Evolutionary conservation across 1,284 basidiomycete genomes (phyloP).

Genomic region (Singerocomus inundabilis): DNA sequence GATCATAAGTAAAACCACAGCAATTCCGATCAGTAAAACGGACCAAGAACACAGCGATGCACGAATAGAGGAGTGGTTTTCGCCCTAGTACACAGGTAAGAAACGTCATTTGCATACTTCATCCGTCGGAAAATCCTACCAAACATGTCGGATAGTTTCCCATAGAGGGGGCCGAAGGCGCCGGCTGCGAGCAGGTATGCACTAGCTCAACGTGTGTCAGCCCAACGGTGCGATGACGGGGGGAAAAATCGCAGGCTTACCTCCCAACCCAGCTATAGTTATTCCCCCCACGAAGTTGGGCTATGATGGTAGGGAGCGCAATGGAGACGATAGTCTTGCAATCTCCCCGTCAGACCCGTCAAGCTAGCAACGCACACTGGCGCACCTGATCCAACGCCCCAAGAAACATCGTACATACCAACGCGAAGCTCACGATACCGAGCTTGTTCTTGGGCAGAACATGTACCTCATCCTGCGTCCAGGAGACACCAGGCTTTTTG

Average conservation of each 20-base stretch:
- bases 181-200: conserved; percentile 40
- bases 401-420: conserved; percentile 56
- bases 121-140: conserved; percentile 12
- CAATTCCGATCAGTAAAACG: no score
- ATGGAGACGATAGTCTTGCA: conserved; percentile 43
- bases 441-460: conserved; percentile 54
- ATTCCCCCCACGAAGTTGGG: conserved; percentile 39
- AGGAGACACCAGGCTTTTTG: no score
- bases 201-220: no score
- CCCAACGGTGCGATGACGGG: no score
- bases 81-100: conserved; percentile 24
- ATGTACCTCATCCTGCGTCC: no score
- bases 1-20: neutral
- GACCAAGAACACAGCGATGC: conserved; percentile 41
- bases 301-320: conserved; percentile 38
- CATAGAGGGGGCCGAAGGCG: conserved; percentile 38
- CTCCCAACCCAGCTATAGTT: conserved; percentile 36
- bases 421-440: conserved; percentile 51
- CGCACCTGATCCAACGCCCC: conserved; percentile 62
- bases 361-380: no score
- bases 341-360: no score
- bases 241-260: no score
- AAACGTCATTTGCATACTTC: no score
- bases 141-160: conserved; percentile 38
- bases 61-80: conserved; percentile 40